Conservation (phyloP, 2,329 filamentous ascomycete genomes). For the Fusarium tanahbumbuense region DNA sequence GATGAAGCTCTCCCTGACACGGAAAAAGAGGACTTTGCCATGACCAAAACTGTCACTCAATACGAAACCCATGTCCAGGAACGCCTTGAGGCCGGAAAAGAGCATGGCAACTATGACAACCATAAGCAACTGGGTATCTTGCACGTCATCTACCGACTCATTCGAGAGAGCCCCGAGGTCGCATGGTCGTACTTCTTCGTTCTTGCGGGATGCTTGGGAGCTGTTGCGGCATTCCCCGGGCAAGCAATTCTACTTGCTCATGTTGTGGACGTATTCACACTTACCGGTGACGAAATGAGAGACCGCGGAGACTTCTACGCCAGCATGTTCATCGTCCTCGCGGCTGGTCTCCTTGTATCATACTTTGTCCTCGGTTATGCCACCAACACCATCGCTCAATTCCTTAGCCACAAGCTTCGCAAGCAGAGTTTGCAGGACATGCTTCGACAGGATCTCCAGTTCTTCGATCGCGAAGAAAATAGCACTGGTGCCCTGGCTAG, state of each 20-base stretch:
- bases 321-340: constrained; percentile 66
- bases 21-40: constrained; percentile 32
- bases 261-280: constrained; percentile 56
- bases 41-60: constrained; percentile 48
- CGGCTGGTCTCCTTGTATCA: constrained; percentile 57
- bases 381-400: constrained; percentile 50
- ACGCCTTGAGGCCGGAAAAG: constrained; percentile 50
- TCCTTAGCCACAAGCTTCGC: constrained; percentile 42
- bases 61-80: constrained; percentile 47
- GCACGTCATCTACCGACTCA: constrained; percentile 48
- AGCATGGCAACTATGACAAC: constrained; percentile 53
- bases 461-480: constrained; percentile 57
- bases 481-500: constrained; percentile 53
- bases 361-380: constrained; percentile 56
- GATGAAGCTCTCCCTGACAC: constrained; percentile 38
- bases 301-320: constrained; percentile 63
- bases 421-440: constrained; percentile 48
- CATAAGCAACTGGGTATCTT: constrained; percentile 50
- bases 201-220: constrained; percentile 47
- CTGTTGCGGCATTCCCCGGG: constrained; percentile 55
- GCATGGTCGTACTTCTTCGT: constrained; percentile 52
- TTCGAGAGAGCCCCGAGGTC: constrained; percentile 54
- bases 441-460: constrained; percentile 56
- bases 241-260: constrained; percentile 58
- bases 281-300: constrained; percentile 49